Evolutionary conservation across 2,329 filamentous ascomycete genomes (phyloP).

Genomic region (Arthroderma uncinatum): DNA sequence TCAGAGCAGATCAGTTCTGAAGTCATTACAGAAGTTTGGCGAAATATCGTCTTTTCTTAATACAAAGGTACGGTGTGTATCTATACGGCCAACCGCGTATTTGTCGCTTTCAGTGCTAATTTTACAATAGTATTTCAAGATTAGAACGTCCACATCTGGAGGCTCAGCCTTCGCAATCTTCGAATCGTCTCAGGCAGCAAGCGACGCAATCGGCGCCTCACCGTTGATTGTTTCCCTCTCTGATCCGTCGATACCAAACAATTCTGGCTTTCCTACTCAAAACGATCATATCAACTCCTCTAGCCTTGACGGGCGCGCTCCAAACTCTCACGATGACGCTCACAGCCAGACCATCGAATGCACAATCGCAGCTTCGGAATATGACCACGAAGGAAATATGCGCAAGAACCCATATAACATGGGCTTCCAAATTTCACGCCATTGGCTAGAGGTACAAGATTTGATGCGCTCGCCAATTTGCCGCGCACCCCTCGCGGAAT

Average conservation of each 20-base stretch:
- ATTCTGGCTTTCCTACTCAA: neutral
- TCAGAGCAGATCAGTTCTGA: conserved; percentile 28
- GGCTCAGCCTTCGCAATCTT: conserved; percentile 27
- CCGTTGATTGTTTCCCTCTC: conserved; percentile 21
- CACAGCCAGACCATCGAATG: conserved; percentile 17
- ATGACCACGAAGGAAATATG: conserved; percentile 23
- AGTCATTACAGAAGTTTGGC: conserved; percentile 32
- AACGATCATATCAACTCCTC: neutral
- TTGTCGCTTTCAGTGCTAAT: neutral
- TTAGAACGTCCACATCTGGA: conserved; percentile 11
- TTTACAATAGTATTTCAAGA: neutral
- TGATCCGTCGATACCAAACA: neutral
- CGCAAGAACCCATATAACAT: conserved; percentile 26
- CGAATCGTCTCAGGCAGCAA: conserved; percentile 26
- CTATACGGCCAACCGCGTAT: neutral
- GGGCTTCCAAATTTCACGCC: conserved; percentile 19
- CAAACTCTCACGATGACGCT: neutral
- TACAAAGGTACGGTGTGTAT: conserved; percentile 22
- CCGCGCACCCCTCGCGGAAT: conserved; percentile 20
- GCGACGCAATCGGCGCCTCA: conserved; percentile 25
- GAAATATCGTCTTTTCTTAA: conserved; percentile 32
- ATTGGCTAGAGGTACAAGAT: conserved; percentile 22
- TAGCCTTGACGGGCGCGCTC: neutral
- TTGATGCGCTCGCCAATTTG: conserved; percentile 14
- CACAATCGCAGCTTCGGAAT: conserved; percentile 19